Conservation (phyloP, 257 asterid species). For the Leonotis leonurus region DNA sequence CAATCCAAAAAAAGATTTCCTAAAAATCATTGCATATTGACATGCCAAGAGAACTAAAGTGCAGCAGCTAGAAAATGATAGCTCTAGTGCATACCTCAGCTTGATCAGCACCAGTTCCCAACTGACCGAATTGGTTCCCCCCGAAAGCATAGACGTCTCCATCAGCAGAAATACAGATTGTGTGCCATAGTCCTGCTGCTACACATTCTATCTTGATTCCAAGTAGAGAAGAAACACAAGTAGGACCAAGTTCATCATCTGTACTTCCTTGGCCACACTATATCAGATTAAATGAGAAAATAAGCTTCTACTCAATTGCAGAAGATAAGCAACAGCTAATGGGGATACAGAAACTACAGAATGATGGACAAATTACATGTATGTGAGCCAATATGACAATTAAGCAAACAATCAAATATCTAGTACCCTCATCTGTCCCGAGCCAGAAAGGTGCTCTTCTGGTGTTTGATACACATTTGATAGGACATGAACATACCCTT, state of each 20-base stretch:
- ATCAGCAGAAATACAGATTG: slow-evolving; percentile 82
- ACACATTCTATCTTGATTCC: slow-evolving; percentile 79
- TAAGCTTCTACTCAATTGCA: background rate
- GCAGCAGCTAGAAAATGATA: background rate
- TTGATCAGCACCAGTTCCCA: slow-evolving; percentile 91
- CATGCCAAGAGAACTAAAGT: background rate
- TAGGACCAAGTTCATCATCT: slow-evolving; percentile 89
- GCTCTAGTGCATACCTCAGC: slow-evolving; percentile 65
- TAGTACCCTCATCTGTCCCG: too few relatives aligned
- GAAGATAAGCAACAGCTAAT: background rate
- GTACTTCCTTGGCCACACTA: slow-evolving; percentile 99
- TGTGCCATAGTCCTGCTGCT: slow-evolving; percentile 99
- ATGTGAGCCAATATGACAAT: background rate
- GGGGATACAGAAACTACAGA: background rate
- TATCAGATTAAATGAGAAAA: slow-evolving; percentile 15
- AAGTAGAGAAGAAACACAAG: slow-evolving; percentile 83
- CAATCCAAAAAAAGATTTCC: background rate
- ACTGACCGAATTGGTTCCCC: slow-evolving; percentile 97
- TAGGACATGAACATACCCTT: too few relatives aligned
- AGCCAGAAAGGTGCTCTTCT: background rate
- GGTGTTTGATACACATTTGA: background rate
- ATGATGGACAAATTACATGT: background rate
- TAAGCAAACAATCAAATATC: background rate
- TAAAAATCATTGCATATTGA: too few relatives aligned
- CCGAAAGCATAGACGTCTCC: slow-evolving; percentile 95